Conservation (phyloP, 805 yeast species). For the Lipomyces japonicus region DNA sequence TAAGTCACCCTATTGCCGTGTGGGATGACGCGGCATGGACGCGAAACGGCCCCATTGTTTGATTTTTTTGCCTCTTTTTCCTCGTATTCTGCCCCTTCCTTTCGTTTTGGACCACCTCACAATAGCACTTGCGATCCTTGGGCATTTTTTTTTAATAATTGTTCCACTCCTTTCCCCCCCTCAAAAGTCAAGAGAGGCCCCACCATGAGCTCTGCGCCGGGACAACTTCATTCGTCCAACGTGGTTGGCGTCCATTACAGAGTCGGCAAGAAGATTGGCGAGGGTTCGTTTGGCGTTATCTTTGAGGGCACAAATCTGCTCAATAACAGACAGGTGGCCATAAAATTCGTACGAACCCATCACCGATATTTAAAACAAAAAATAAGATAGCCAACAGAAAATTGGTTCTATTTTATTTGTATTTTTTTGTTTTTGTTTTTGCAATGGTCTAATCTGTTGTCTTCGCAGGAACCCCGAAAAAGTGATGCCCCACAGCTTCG, state of each 20-base stretch:
- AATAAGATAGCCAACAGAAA: neutral
- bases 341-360: slow-evolving; percentile 60
- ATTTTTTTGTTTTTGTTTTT: neutral
- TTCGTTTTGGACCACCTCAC: too few species aligned
- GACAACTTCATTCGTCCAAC: slow-evolving; percentile 45
- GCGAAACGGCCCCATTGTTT: too few species aligned
- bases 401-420: neutral
- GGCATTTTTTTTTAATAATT: too few species aligned
- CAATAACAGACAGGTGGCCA: slow-evolving; percentile 90
- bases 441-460: neutral
- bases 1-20: too few species aligned
- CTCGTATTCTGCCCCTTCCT: too few species aligned
- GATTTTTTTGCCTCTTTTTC: too few species aligned
- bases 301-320: slow-evolving; percentile 93
- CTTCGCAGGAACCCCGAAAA: slow-evolving; percentile 67
- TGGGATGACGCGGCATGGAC: too few species aligned
- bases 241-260: slow-evolving; percentile 93
- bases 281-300: slow-evolving; percentile 96
- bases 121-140: too few species aligned
- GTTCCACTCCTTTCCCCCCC: neutral
- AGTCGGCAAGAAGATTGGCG: slow-evolving; percentile 96
- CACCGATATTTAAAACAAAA: neutral
- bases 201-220: slow-evolving; percentile 26
- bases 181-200: neutral
- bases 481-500: slow-evolving; percentile 96